Evolutionary conservation across 805 yeast species (phyloP).

Genomic region (Ogataea pini): DNA sequence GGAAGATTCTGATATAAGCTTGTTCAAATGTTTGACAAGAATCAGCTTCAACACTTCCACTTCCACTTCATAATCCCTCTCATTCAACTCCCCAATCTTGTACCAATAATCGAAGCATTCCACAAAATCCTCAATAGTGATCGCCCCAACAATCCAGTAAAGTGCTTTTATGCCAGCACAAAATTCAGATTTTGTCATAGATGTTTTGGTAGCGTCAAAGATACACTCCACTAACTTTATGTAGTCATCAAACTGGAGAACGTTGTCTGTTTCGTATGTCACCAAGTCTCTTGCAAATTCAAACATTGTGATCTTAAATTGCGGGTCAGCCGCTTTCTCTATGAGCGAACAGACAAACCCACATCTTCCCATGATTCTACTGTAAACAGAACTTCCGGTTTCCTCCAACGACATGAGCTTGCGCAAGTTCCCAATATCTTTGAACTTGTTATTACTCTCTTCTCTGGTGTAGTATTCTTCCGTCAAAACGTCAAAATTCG

Average conservation of each 20-base stretch:
- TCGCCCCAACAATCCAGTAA: constrained; percentile 17
- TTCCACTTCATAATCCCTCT: constrained; percentile 14
- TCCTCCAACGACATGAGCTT: constrained; percentile 19
- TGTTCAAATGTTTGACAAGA: constrained; percentile 13
- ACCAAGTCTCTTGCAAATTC: constrained; percentile 21
- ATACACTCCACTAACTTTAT: constrained; percentile 14
- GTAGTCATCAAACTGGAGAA: constrained; percentile 12
- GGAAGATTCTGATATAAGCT: constrained; percentile 5
- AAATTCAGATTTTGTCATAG: constrained; percentile 12
- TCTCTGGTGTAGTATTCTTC: constrained; percentile 10
- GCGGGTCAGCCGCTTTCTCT: constrained; percentile 14
- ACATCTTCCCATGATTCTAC: constrained; percentile 10
- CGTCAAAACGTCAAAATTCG: constrained; percentile 13
- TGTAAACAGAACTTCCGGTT: constrained; percentile 11
- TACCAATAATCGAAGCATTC: constrained; percentile 22
- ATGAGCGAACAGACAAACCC: constrained; percentile 15
- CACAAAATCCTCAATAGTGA: constrained; percentile 19
- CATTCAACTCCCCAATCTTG: not conserved
- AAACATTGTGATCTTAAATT: constrained; percentile 14
- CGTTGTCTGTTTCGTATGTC: constrained; percentile 22
- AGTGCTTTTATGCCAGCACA: constrained; percentile 17
- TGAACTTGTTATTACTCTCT: constrained; percentile 4
- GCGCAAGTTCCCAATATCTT: constrained; percentile 15
- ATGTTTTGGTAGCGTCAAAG: constrained; percentile 13
- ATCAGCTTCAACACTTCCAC: constrained; percentile 21